Conservation (phyloP, 306 rosid genomes). For the Cicer yamashitae region DNA sequence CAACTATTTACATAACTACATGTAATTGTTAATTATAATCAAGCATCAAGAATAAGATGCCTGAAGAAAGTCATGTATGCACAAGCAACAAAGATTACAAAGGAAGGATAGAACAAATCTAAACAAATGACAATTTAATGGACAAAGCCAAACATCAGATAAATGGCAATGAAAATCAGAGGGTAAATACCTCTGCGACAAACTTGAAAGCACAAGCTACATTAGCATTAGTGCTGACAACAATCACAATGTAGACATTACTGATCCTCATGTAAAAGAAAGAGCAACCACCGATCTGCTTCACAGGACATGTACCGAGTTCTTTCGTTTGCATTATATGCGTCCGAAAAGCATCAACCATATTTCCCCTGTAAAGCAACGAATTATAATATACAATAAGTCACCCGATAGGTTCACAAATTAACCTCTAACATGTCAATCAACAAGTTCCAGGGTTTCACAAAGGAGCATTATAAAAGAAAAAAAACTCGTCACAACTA, state of each 20-base stretch:
- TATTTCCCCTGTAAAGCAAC: slow-evolving; percentile 76
- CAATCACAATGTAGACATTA: slow-evolving; percentile 72
- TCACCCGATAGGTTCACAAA: neutral
- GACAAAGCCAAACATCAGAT: slow-evolving; percentile 9
- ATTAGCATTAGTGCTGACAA: slow-evolving; percentile 98
- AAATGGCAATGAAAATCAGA: slow-evolving; percentile 26
- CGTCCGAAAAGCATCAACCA: slow-evolving; percentile 96
- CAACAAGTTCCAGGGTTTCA: slow-evolving; percentile 20
- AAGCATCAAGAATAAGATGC: slow-evolving; percentile 5
- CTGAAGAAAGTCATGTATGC: slow-evolving; percentile 24
- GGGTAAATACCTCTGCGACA: slow-evolving; percentile 83
- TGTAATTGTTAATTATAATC: slow-evolving; percentile 6
- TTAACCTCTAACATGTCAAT: slow-evolving; percentile 35
- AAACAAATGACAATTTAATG: slow-evolving; percentile 16
- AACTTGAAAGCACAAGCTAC: slow-evolving; percentile 98
- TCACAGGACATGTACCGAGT: slow-evolving; percentile 97
- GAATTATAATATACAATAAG: slow-evolving; percentile 8
- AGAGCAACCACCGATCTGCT: slow-evolving; percentile 96
- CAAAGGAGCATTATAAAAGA: neutral
- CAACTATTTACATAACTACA: slow-evolving; percentile 18
- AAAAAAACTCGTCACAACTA: slow-evolving; percentile 21
- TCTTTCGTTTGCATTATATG: slow-evolving; percentile 98
- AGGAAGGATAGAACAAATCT: slow-evolving; percentile 11
- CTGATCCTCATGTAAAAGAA: slow-evolving; percentile 98
- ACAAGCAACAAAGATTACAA: slow-evolving; percentile 9